Conservation (phyloP, 257 asterid genomes). For the Nicotiana paniculata region DNA sequence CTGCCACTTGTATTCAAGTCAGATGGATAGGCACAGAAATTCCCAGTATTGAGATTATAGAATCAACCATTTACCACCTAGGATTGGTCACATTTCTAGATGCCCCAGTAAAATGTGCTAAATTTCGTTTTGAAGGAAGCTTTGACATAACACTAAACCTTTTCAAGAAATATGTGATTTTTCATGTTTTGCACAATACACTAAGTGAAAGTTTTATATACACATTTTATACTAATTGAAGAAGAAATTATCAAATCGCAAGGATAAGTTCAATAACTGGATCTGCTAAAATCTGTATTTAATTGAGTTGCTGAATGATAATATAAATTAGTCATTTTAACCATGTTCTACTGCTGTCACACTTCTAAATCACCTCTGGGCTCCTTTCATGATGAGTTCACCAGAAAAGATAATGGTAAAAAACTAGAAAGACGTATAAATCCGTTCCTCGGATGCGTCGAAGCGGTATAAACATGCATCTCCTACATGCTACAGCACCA, state of each 20-base stretch:
- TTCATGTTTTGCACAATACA: not conserved
- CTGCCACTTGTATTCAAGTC: too few relatives aligned
- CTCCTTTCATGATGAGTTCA: not conserved
- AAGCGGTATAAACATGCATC: not conserved
- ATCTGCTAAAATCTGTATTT: not conserved
- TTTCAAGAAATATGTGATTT: not conserved
- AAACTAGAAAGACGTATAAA: not conserved
- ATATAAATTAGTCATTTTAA: not conserved
- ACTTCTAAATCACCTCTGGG: not conserved
- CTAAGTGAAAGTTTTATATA: not conserved
- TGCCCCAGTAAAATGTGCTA: not conserved
- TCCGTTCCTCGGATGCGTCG: not conserved
- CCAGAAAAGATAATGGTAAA: not conserved
- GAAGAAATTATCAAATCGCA: not conserved
- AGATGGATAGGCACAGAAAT: too few relatives aligned
- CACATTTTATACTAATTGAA: not conserved
- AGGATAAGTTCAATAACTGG: not conserved
- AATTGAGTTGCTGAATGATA: not conserved
- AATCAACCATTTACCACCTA: too few relatives aligned
- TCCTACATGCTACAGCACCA: not conserved
- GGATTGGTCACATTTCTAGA: not conserved
- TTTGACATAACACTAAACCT: not conserved
- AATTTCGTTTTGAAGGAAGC: too few relatives aligned
- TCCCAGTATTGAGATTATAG: too few relatives aligned
- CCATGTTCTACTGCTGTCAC: not conserved